A percentile compares a stretch with the other conserved stretches of the same genome.
Evolutionary conservation across 345 rosid genomes (phyloP).

Genomic region (Populus ilicifolia): DNA sequence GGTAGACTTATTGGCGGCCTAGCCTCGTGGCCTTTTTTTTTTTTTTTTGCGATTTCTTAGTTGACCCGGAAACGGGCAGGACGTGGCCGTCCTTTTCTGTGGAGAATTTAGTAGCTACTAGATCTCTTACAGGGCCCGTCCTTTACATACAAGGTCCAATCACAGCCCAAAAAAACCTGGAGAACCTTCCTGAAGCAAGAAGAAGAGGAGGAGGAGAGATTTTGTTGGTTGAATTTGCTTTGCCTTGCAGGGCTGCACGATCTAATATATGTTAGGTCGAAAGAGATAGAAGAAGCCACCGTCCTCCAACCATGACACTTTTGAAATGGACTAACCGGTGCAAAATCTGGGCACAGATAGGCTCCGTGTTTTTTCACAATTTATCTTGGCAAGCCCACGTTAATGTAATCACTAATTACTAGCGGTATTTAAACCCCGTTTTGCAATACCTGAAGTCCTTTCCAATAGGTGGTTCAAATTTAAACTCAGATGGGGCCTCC

Average conservation of each 20-base stretch:
- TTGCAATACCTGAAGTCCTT: background rate
- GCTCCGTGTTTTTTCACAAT: background rate
- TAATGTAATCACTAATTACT: too few species aligned
- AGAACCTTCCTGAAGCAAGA: background rate
- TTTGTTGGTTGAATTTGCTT: background rate
- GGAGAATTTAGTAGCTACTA: background rate
- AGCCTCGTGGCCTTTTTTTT: background rate
- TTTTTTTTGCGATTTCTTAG: too few species aligned
- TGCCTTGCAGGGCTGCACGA: too few species aligned
- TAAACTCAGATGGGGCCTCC: background rate
- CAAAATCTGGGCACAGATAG: background rate
- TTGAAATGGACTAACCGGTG: background rate
- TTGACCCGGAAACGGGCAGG: background rate
- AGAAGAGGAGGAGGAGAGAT: accelerated
- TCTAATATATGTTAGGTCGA: too few species aligned
- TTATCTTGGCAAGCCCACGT: background rate
- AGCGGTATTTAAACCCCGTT: too few species aligned
- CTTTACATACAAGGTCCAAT: background rate
- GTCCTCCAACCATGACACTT: background rate
- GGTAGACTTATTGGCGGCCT: background rate
- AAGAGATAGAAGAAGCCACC: background rate
- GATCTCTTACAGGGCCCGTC: background rate
- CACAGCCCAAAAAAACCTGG: background rate
- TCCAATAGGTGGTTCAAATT: background rate
- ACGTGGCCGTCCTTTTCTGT: background rate